phyloP scores from a whole-genome alignment of 140 eudicot genomes.

The Ambrosia hybrid region DNA sequence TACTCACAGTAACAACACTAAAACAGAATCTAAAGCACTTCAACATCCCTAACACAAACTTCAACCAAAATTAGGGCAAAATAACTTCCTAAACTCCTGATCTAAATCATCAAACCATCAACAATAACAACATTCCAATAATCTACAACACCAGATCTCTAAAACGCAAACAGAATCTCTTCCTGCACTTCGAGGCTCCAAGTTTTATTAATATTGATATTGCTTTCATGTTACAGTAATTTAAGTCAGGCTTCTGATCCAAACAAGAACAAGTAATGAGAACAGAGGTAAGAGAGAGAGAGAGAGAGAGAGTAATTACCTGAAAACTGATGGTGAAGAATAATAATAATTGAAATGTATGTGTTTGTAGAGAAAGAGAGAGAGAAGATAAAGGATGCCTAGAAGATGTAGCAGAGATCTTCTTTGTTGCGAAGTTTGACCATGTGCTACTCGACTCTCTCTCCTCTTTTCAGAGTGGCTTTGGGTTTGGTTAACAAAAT shows the following conservation, averaged over 20 bases:
- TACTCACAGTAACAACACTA: not conserved
- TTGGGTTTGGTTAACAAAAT: not conserved
- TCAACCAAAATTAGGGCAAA: not conserved
- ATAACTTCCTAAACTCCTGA: not conserved
- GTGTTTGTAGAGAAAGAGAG: slow-evolving; percentile 16
- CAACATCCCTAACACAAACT: slow-evolving; percentile 12
- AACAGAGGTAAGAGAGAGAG: not conserved
- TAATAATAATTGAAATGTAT: not conserved
- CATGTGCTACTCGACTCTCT: slow-evolving; percentile 26
- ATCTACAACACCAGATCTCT: slow-evolving; percentile 9
- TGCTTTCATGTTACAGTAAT: slow-evolving; percentile 8
- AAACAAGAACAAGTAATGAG: slow-evolving; percentile 3
- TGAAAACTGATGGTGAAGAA: slow-evolving; percentile 1
- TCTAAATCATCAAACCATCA: slow-evolving; percentile 1
- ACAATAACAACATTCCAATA: not conserved
- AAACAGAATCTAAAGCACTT: not conserved
- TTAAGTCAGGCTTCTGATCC: slow-evolving; percentile 11
- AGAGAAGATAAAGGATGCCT: not conserved
- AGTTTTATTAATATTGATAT: not conserved
- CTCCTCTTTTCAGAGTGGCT: not conserved
- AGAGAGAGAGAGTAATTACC: not conserved
- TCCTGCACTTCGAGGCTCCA: slow-evolving; percentile 9
- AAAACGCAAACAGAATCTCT: slow-evolving; percentile 12
- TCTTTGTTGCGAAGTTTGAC: slow-evolving; percentile 30
- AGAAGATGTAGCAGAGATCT: slow-evolving; percentile 29